Percentiles rank a stretch among this genome's conserved stretches.
Conservation (phyloP, 345 rosid genomes). For the Excoecaria cochinchinensis region DNA sequence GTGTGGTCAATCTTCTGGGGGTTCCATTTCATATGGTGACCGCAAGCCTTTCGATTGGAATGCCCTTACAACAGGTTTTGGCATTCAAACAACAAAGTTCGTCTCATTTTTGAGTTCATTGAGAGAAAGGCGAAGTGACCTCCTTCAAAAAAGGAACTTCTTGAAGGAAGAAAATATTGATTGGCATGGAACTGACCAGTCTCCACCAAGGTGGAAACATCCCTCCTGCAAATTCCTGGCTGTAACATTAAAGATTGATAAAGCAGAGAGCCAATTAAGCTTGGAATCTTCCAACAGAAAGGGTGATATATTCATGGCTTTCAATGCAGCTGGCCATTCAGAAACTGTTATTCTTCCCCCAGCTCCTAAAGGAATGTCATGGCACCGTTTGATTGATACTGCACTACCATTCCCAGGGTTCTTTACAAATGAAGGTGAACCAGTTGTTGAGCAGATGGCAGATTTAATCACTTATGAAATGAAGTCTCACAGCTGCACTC, state of each 20-base stretch:
- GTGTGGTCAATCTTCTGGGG: constrained; percentile 78
- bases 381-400: constrained; percentile 74
- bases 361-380: constrained; percentile 51
- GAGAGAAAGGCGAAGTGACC: constrained; percentile 62
- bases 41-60: constrained; percentile 72
- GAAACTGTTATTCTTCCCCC: constrained; percentile 57
- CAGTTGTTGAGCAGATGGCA: constrained; percentile 43
- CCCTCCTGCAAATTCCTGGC: constrained; percentile 65
- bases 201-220: constrained; percentile 80
- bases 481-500: constrained; percentile 75
- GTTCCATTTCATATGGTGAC: constrained; percentile 52
- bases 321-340: constrained; percentile 50
- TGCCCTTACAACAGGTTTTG: constrained; percentile 57
- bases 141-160: constrained; percentile 60
- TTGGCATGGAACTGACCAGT: constrained; percentile 70
- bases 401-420: constrained; percentile 84
- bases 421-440: constrained; percentile 57
- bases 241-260: constrained; percentile 58
- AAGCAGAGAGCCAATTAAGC: constrained; percentile 27
- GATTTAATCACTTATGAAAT: constrained; percentile 56
- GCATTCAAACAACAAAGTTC: constrained; percentile 60
- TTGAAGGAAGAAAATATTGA: constrained; percentile 67
- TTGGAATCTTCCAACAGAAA: constrained; percentile 32
- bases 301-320: constrained; percentile 64
- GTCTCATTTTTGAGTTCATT: constrained; percentile 68